These are phyloP conservation scores for Suillus lakei DNA, from an alignment of 768 basidiomycete genomes.

Conservation along the genomic window DNA sequence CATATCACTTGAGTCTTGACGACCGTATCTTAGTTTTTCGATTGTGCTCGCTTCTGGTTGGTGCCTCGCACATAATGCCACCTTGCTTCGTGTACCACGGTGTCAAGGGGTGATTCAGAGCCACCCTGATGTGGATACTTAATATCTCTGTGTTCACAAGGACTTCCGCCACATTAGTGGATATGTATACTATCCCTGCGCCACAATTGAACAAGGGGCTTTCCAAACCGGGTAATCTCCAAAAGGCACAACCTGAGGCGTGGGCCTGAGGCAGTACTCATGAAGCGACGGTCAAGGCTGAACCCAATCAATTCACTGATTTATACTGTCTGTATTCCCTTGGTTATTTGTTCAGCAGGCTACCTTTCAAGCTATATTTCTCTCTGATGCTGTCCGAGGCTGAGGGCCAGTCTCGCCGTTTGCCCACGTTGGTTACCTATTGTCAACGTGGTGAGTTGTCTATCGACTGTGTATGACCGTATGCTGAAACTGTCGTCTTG, in stretches of 20 bases:
- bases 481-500: slow-evolving; percentile 16
- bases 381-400: slow-evolving; percentile 39
- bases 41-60: neutral
- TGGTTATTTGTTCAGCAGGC: neutral
- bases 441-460: slow-evolving; percentile 71
- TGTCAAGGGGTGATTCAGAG: neutral
- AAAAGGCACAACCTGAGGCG: neutral
- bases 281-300: neutral
- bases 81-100: neutral
- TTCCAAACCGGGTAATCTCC: neutral
- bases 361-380: slow-evolving; percentile 14
- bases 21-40: neutral
- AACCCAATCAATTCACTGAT: neutral
- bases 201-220: neutral
- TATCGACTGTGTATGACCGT: slow-evolving; percentile 11
- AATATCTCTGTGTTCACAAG: neutral
- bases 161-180: neutral
- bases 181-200: neutral
- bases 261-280: slow-evolving; percentile 2
- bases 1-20: neutral
- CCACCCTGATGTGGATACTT: neutral
- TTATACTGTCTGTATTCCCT: neutral
- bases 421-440: slow-evolving; percentile 67
- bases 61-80: neutral
- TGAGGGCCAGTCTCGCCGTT: slow-evolving; percentile 41